Base-by-base conservation (phyloP, 768 basidiomycete species). In the Infundibulicybe gibba region DNA sequence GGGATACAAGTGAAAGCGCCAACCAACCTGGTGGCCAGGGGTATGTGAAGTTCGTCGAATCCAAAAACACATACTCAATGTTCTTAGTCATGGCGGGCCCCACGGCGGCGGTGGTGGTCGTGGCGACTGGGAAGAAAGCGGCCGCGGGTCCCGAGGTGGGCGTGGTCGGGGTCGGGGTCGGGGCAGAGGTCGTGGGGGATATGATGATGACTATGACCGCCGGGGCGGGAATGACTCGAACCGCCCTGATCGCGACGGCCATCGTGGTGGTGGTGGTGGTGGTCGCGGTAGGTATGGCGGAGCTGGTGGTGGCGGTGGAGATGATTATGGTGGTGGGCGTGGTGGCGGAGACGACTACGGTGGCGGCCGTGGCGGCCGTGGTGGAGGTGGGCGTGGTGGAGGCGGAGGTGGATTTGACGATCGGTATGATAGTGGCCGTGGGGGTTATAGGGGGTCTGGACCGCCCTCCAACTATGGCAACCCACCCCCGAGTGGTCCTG, bases 1-100 rank as follows among this genome's bases (percentile, higher is more conserved):
- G 90, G 87, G 93, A 97, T 48, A 72, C 77, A 11, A 74, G 70
- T 5, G 83, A 85, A 48, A 65, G 70, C 1, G 69, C 75, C 34
- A 66, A 77, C 16, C 75, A 77, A 37, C 67, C 69, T 34, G 73
- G 68, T 15, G 63, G 68, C 41, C 71, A 69, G 54, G 66, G 70
- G 70, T 73, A 63, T 40, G 57, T 45, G 44, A 2, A 30, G 53
- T 49, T 49, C 39, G 13, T 16, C 10, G 13, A 19, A 21, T 40
- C n/a, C 39, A 38, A n/a, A 12, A 21, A 32, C 16, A 6, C 6
- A 3, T 16, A 21, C 16, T 38, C 16, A 2, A 25, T 13, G 34
- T 37, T 16, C 25, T 31, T 40, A 16, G 13, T 46, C 16, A 46
- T 38, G 8, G 54, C 50, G 20, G 25, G 25, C 57, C 57, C 19